A percentile compares a stretch with the other conserved stretches of the same genome.
Conservation (phyloP, 495 filamentous ascomycete genomes). For the Daldinia loculata region DNA sequence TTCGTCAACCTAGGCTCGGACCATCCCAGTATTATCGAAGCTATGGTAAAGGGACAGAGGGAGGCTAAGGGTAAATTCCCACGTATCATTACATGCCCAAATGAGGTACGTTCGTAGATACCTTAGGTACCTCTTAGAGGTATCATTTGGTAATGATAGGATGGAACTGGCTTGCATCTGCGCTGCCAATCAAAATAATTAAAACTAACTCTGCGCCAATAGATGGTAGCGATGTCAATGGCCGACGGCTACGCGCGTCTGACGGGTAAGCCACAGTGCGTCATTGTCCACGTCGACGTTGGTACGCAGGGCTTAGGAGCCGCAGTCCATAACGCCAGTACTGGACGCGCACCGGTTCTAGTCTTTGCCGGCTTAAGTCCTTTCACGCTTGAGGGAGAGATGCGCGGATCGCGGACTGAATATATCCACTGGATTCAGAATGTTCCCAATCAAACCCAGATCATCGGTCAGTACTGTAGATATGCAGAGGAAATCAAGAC, state of each 20-base stretch:
- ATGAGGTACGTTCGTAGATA: conserved; percentile 66
- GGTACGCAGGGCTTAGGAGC: conserved; percentile 90
- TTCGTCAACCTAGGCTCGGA: conserved; percentile 97
- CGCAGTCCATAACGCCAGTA: conserved; percentile 90
- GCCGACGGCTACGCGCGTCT: conserved; percentile 93
- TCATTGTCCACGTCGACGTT: conserved; percentile 96
- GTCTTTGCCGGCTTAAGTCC: conserved; percentile 92
- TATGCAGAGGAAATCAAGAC: conserved; percentile 91
- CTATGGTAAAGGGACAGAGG: conserved; percentile 88
- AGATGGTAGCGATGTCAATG: conserved; percentile 99
- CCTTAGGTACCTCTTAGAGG: too few relatives aligned
- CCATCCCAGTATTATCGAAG: conserved; percentile 90
- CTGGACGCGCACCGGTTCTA: conserved; percentile 84
- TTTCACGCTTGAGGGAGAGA: conserved; percentile 90
- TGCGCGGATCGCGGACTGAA: conserved; percentile 86
- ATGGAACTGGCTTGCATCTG: neutral
- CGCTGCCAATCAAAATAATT: neutral
- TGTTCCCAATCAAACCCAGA: conserved; percentile 92
- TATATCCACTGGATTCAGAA: conserved; percentile 99
- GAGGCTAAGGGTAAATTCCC: conserved; percentile 75
- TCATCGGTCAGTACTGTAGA: conserved; percentile 92
- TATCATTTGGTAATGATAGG: too few relatives aligned
- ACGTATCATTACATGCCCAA: conserved; percentile 90
- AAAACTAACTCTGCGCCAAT: conserved; percentile 4
- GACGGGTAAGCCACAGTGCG: conserved; percentile 85